Conservation (phyloP, 805 yeast genomes). For the Kluyveromyces nonfermentans region DNA sequence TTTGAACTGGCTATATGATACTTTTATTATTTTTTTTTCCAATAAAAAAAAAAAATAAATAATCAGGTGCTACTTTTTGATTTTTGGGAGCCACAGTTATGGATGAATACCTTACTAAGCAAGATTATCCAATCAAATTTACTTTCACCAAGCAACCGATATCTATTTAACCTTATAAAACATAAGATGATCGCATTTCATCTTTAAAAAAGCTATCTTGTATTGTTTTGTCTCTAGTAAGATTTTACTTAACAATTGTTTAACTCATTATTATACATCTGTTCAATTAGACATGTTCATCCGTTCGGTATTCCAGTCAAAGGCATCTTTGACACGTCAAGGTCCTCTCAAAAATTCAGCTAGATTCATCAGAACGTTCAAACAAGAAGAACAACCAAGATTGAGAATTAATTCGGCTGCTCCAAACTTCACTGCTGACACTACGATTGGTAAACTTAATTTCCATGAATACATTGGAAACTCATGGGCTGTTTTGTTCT, state of each 20-base stretch:
- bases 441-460: slow-evolving; percentile 74
- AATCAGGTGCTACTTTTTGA: background rate
- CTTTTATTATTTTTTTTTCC: background rate
- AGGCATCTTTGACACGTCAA: slow-evolving; percentile 15
- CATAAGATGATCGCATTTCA: too few relatives aligned
- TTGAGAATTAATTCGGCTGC: slow-evolving; percentile 74
- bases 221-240: too few relatives aligned
- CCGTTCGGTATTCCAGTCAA: slow-evolving; percentile 23
- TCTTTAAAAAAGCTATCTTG: background rate
- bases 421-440: slow-evolving; percentile 78
- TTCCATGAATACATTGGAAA: slow-evolving; percentile 84
- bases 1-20: background rate
- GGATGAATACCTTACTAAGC: background rate
- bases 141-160: too few relatives aligned
- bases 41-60: too few relatives aligned
- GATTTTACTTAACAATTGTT: too few relatives aligned
- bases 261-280: too few relatives aligned
- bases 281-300: slow-evolving; percentile 20
- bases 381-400: slow-evolving; percentile 47
- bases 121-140: background rate
- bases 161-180: too few relatives aligned
- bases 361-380: slow-evolving; percentile 38
- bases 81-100: background rate
- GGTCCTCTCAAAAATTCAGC: slow-evolving; percentile 18
- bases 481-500: slow-evolving; percentile 81